Conservation (phyloP, 129 eudicot species). For the Apium graveolens region DNA sequence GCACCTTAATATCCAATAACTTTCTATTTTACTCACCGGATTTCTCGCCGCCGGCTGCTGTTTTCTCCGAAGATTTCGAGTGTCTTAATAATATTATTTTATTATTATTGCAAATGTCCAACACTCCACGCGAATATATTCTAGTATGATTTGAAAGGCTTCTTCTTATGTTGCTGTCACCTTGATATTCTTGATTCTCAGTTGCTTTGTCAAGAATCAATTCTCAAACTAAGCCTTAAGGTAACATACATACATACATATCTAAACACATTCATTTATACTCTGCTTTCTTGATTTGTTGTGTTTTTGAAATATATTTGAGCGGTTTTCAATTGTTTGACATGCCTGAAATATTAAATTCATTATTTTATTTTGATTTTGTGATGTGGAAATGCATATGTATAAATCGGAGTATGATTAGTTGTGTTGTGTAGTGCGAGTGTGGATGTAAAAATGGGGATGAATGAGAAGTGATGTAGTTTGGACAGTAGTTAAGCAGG, state of each 20-base stretch:
- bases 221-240: not conserved
- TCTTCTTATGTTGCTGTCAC: not conserved
- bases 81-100: not conserved
- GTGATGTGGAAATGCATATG: not conserved
- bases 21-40: conserved; percentile 1
- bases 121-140: not conserved
- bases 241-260: not conserved
- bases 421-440: too few species aligned
- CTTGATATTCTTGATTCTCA: not conserved
- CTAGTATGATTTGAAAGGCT: not conserved
- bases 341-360: too few species aligned
- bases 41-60: conserved; percentile 15
- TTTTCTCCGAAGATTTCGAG: not conserved
- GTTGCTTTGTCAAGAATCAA: not conserved
- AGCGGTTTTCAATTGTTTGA: too few species aligned
- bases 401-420: too few species aligned
- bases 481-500: not conserved
- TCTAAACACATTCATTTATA: too few species aligned
- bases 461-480: not conserved
- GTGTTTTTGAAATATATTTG: too few species aligned
- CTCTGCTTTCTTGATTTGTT: not conserved
- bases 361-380: too few species aligned
- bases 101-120: not conserved
- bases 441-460: too few species aligned
- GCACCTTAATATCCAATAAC: not conserved